Percentiles rank a stretch among this genome's conserved stretches.
Evolutionary conservation across 106 monocot species (phyloP).

Genomic region (Dendrobium chrysotoxum): DNA sequence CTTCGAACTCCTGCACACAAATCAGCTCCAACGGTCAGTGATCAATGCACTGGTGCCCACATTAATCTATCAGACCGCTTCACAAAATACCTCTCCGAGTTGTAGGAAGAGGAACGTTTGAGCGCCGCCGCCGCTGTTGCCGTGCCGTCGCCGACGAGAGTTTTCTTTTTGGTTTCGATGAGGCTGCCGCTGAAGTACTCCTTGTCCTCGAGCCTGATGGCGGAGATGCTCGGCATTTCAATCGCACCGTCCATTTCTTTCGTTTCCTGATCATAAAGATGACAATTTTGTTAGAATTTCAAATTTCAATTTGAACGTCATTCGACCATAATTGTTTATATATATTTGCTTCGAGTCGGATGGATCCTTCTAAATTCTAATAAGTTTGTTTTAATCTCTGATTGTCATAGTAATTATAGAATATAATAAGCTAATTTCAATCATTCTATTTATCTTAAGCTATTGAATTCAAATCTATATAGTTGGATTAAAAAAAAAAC

Average conservation of each 20-base stretch:
- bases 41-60: not conserved
- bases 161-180: constrained; percentile 61
- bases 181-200: constrained; percentile 90
- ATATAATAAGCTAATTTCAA: not conserved
- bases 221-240: constrained; percentile 18
- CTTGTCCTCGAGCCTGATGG: constrained; percentile 35
- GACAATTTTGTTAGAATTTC: not conserved
- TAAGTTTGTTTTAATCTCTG: not conserved
- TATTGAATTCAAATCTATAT: too few relatives aligned
- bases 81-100: constrained; percentile 54
- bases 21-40: not conserved
- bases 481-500: too few relatives aligned
- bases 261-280: constrained; percentile 3
- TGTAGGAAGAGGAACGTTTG: constrained; percentile 70
- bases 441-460: too few relatives aligned
- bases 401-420: not conserved
- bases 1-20: not conserved
- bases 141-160: constrained; percentile 10
- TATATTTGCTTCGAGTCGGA: constrained; percentile 34
- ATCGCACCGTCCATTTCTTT: constrained; percentile 12
- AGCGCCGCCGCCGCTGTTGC: constrained; percentile 17
- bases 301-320: too few relatives aligned
- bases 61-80: not conserved
- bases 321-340: constrained; percentile 2
- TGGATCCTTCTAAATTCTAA: constrained; percentile 5